Percentiles rank a stretch among this genome's conserved stretches.
phyloP scores from a whole-genome alignment of 2,329 filamentous ascomycete species.

The Clarireedia paspali region DNA sequence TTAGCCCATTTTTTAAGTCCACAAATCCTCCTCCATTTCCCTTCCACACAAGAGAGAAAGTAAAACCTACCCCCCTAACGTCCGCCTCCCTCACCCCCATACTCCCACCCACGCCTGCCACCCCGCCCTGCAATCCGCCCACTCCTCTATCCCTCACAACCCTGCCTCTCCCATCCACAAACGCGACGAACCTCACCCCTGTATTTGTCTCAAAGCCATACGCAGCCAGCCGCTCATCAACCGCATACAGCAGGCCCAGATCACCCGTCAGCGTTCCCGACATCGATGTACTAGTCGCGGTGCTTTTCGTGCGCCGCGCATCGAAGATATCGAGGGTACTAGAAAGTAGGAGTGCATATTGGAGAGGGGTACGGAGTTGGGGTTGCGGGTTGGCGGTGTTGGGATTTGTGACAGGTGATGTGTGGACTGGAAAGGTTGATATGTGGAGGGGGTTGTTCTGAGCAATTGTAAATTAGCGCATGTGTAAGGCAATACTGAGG shows the following conservation, averaged over 20 bases:
- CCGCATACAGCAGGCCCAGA: slow-evolving; percentile 81
- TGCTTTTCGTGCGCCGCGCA: slow-evolving; percentile 64
- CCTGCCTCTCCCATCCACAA: slow-evolving; percentile 83
- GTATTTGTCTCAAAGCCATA: slow-evolving; percentile 98
- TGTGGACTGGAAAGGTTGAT: slow-evolving; percentile 63
- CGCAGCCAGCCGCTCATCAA: slow-evolving; percentile 86
- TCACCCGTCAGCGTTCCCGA: slow-evolving; percentile 74
- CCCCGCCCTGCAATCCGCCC: slow-evolving; percentile 61
- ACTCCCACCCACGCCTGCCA: slow-evolving; percentile 53
- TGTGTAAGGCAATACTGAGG: neutral
- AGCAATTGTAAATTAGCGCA: neutral
- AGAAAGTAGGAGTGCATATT: slow-evolving; percentile 87
- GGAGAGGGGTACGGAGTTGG: slow-evolving; percentile 72
- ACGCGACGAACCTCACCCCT: slow-evolving; percentile 79
- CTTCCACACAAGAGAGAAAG: neutral
- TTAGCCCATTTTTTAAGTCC: slow-evolving; percentile 10
- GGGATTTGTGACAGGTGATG: slow-evolving; percentile 18
- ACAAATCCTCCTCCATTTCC: neutral
- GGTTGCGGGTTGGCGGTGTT: slow-evolving; percentile 66
- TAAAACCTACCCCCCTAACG: slow-evolving; percentile 31
- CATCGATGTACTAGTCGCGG: slow-evolving; percentile 41
- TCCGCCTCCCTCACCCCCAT: slow-evolving; percentile 67
- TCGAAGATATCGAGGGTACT: slow-evolving; percentile 92
- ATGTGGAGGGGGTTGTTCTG: slow-evolving; percentile 97
- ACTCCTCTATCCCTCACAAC: slow-evolving; percentile 11